phyloP scores from a whole-genome alignment of 305 asterid species.

The Fraxinus ornus region DNA sequence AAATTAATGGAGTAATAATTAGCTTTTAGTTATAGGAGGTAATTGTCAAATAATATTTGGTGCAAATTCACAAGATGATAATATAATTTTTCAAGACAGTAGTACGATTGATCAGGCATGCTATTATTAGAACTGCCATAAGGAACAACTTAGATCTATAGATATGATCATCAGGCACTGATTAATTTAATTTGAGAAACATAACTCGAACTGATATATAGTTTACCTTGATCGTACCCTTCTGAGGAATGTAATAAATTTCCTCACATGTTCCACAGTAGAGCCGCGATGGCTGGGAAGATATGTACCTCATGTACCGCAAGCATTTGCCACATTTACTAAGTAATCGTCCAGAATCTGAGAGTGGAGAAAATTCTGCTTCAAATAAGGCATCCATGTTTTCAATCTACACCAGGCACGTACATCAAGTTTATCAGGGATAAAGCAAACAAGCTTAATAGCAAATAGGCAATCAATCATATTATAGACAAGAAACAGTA shows the following conservation, averaged over 20 bases:
- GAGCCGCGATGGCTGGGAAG: slow-evolving; percentile 79
- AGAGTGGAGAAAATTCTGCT: slow-evolving; percentile 89
- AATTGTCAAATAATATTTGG: neutral
- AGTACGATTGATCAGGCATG: neutral
- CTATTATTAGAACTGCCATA: neutral
- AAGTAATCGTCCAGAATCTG: slow-evolving; percentile 77
- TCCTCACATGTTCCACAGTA: slow-evolving; percentile 90
- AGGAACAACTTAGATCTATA: neutral
- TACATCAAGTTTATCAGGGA: slow-evolving; percentile 18
- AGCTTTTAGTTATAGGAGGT: slow-evolving; percentile 4
- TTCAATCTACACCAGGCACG: slow-evolving; percentile 57
- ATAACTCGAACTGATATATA: slow-evolving; percentile 15
- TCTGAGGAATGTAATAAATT: slow-evolving; percentile 85
- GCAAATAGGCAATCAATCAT: slow-evolving; percentile 13
- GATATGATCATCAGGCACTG: neutral
- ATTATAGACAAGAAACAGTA: neutral
- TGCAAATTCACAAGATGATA: neutral
- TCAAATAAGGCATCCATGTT: slow-evolving; percentile 92
- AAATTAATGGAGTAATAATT: neutral
- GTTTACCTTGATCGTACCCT: slow-evolving; percentile 76
- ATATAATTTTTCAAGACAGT: neutral
- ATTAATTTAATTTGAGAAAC: neutral
- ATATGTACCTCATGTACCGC: slow-evolving; percentile 85
- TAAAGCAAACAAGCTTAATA: neutral
- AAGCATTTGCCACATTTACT: slow-evolving; percentile 93